Evolutionary conservation across 1,284 basidiomycete species (phyloP).

Genomic region (Austropuccinia psidii): DNA sequence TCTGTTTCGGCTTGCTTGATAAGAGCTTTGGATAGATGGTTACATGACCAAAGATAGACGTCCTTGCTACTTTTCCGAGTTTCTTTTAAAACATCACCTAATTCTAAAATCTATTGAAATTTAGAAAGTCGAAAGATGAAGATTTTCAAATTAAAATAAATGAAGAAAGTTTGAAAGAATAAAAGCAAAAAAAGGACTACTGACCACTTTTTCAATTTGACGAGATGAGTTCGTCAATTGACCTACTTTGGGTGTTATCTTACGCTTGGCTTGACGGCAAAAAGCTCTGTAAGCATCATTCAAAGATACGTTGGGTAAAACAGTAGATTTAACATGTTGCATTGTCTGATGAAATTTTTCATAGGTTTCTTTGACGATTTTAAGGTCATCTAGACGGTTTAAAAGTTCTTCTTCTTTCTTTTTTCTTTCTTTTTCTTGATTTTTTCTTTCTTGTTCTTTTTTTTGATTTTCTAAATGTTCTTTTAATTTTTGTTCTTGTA

Average conservation of each 20-base stretch:
- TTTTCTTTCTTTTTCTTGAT: not conserved
- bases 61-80: constrained; percentile 47
- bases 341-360: constrained; percentile 18
- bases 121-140: constrained; percentile 40
- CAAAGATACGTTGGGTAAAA: constrained; percentile 66
- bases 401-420: not conserved
- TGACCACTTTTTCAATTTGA: constrained; percentile 64
- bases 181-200: constrained; percentile 46
- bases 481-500: constrained; percentile 1
- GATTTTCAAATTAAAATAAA: constrained; percentile 51
- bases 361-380: constrained; percentile 1
- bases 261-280: constrained; percentile 60
- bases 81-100: constrained; percentile 20
- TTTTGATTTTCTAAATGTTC: constrained; percentile 3
- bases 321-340: constrained; percentile 57
- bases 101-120: constrained; percentile 19
- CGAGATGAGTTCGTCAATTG: constrained; percentile 74
- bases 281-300: constrained; percentile 53
- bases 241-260: constrained; percentile 82
- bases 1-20: constrained; percentile 91
- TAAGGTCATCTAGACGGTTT: not conserved
- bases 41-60: constrained; percentile 70
- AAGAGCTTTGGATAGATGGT: constrained; percentile 77
- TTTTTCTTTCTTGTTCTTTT: constrained; percentile 6
- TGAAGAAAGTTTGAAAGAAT: constrained; percentile 36